Percentiles rank a stretch among this genome's conserved stretches.
These are phyloP conservation scores for Austroboletus festivus DNA, from an alignment of 768 basidiomycete genomes.

Conservation along the genomic window DNA sequence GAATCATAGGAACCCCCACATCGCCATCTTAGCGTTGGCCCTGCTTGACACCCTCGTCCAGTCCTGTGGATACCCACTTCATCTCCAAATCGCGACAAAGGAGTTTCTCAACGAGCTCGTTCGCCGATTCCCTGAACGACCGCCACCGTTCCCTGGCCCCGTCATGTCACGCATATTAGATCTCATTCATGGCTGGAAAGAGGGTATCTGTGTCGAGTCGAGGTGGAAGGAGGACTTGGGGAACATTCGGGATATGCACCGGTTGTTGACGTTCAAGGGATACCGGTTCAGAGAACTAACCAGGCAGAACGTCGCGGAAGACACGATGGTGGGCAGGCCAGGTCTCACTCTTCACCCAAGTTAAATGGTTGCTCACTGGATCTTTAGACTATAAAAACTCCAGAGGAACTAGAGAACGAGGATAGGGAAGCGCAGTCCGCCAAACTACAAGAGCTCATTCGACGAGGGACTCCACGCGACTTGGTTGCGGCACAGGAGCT, in stretches of 20 bases:
- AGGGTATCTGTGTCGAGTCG: constrained; percentile 81
- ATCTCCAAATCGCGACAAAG: constrained; percentile 95
- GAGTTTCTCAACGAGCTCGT: constrained; percentile 99
- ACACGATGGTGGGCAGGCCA: constrained; percentile 24
- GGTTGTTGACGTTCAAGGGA: constrained; percentile 91
- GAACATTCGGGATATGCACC: constrained; percentile 97
- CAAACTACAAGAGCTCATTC: constrained; percentile 97
- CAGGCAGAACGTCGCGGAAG: constrained; percentile 16
- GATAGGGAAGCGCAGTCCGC: constrained; percentile 94
- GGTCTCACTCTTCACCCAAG: too few species aligned
- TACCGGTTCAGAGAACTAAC: constrained; percentile 64
- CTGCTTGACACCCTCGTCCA: constrained; percentile 91
- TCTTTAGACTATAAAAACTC: constrained; percentile 81
- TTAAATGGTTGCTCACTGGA: background rate
- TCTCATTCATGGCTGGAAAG: constrained; percentile 92
- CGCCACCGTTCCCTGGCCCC: constrained; percentile 90
- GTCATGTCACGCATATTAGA: constrained; percentile 95
- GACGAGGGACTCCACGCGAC: constrained; percentile 93
- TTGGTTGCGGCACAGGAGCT: constrained; percentile 94
- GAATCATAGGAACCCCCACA: constrained; percentile 91
- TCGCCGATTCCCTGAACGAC: constrained; percentile 94
- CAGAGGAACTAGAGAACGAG: constrained; percentile 93
- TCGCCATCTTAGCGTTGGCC: constrained; percentile 80
- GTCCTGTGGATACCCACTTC: constrained; percentile 95
- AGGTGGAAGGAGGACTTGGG: constrained; percentile 96